A percentile compares a stretch with the other conserved stretches of the same genome.
phyloP scores from a whole-genome alignment of 2,329 filamentous ascomycete genomes.

The Hyphodiscus sp. region DNA sequence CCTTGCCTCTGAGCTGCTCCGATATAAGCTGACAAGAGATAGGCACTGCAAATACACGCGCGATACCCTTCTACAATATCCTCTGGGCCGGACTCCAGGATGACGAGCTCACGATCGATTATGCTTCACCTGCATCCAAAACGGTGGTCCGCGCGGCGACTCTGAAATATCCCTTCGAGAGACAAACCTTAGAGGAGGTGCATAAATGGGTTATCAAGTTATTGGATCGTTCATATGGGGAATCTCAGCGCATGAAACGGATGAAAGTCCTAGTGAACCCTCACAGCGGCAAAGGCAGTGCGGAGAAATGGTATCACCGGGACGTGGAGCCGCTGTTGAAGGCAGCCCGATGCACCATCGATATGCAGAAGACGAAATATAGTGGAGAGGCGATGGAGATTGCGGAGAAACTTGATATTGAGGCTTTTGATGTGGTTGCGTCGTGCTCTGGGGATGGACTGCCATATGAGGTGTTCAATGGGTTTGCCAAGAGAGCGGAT shows the following conservation, averaged over 20 bases:
- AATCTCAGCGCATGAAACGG: slow-evolving; percentile 62
- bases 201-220: slow-evolving; percentile 56
- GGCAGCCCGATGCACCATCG: slow-evolving; percentile 70
- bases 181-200: slow-evolving; percentile 22
- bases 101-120: slow-evolving; percentile 61
- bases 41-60: slow-evolving; percentile 32
- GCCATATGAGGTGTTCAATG: slow-evolving; percentile 92
- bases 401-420: slow-evolving; percentile 66
- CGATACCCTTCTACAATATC: slow-evolving; percentile 75
- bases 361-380: slow-evolving; percentile 65
- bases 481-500: slow-evolving; percentile 69
- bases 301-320: slow-evolving; percentile 64
- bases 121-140: slow-evolving; percentile 56
- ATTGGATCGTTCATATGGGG: slow-evolving; percentile 64
- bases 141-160: slow-evolving; percentile 53
- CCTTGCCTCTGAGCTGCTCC: slow-evolving; percentile 6
- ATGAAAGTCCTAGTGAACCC: slow-evolving; percentile 90
- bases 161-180: slow-evolving; percentile 51
- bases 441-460: slow-evolving; percentile 90
- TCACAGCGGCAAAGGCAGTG: slow-evolving; percentile 75
- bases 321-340: slow-evolving; percentile 77
- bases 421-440: slow-evolving; percentile 76
- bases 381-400: slow-evolving; percentile 75
- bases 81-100: slow-evolving; percentile 68
- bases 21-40: slow-evolving; percentile 14